These are phyloP conservation scores for Stagonosporopsis chrysanthemi DNA, from an alignment of 2,329 filamentous ascomycete genomes.

Conservation along the genomic window DNA sequence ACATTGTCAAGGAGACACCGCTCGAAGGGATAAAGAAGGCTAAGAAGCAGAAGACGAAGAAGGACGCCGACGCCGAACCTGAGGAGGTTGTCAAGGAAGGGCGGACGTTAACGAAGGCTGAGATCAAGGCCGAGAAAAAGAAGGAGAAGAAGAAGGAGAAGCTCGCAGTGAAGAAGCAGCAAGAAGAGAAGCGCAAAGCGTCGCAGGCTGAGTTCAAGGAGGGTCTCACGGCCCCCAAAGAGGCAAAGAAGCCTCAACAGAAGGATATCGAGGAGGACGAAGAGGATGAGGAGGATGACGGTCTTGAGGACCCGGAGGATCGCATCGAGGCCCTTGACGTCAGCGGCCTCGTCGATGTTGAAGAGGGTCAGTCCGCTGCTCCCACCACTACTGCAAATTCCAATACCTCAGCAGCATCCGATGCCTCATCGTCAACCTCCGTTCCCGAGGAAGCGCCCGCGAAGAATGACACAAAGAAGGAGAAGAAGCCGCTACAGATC, in stretches of 20 bases:
- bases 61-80: slow-evolving; percentile 28
- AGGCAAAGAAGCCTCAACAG: slow-evolving; percentile 33
- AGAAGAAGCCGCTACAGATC: slow-evolving; percentile 42
- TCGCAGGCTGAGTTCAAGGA: slow-evolving; percentile 41
- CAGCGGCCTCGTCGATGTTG: slow-evolving; percentile 45
- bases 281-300: slow-evolving; percentile 30
- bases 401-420: slow-evolving; percentile 51
- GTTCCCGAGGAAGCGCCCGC: slow-evolving; percentile 43
- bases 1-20: slow-evolving; percentile 49
- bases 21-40: slow-evolving; percentile 49
- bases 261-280: slow-evolving; percentile 39
- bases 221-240: slow-evolving; percentile 30
- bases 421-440: slow-evolving; percentile 58
- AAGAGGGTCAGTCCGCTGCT: slow-evolving; percentile 44
- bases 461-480: slow-evolving; percentile 40
- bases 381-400: slow-evolving; percentile 45
- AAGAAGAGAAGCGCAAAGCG: slow-evolving; percentile 41
- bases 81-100: slow-evolving; percentile 45
- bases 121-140: slow-evolving; percentile 55
- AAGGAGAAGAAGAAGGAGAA: slow-evolving; percentile 57
- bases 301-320: slow-evolving; percentile 39
- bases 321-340: slow-evolving; percentile 47
- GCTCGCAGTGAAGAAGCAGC: slow-evolving; percentile 50
- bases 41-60: slow-evolving; percentile 57
- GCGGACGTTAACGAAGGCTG: slow-evolving; percentile 48